These are phyloP conservation scores for Leishmania lainsoni DNA, from an alignment of 208 protist genomes.

Conservation along the genomic window DNA sequence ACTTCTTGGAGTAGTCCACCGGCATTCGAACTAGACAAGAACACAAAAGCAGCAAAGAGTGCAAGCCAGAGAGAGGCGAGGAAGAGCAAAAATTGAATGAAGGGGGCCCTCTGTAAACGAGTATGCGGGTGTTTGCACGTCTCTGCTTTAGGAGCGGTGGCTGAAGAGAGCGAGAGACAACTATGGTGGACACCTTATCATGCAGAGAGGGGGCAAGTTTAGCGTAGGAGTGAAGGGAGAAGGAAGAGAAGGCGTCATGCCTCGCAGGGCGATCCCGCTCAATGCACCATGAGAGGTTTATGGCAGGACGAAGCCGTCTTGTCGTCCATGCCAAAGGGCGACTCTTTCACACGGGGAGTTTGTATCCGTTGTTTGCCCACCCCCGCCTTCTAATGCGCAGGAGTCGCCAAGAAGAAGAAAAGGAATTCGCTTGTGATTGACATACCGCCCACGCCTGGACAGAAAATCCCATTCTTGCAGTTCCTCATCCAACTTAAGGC, in stretches of 20 bases:
- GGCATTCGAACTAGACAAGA: constrained; percentile 8
- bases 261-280: not conserved
- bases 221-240: not conserved
- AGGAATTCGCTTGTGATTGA: not conserved
- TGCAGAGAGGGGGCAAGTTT: not conserved
- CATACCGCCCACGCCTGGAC: not conserved
- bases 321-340: not conserved
- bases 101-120: not conserved
- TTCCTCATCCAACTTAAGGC: not conserved
- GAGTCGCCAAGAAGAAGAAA: not conserved
- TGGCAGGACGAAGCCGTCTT: not conserved
- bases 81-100: not conserved
- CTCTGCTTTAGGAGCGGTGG: not conserved
- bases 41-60: not conserved
- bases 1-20: constrained; percentile 35
- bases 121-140: not conserved
- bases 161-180: not conserved
- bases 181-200: no score
- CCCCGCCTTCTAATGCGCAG: not conserved
- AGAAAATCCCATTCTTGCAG: not conserved
- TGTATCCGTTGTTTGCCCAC: not conserved
- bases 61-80: not conserved
- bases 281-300: not conserved
- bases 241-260: not conserved
- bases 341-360: not conserved